phyloP scores from a whole-genome alignment of 23 red algal genomes.

The Chondrus crispus region DNA sequence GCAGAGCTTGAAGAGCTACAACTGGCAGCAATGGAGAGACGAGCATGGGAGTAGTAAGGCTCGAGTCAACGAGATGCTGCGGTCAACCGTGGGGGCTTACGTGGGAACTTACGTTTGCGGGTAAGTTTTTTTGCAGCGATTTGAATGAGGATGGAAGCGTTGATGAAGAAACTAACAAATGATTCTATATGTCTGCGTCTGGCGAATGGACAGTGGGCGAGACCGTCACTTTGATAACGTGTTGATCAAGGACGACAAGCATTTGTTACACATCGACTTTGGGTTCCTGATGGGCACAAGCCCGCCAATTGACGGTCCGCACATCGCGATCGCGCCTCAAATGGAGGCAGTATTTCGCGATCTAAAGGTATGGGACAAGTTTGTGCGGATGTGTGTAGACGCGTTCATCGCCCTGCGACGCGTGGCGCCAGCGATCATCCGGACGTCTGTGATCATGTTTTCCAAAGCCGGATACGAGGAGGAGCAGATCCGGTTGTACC shows the following conservation, averaged over 20 bases:
- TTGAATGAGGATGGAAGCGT: background rate
- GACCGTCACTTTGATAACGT: slow-evolving; percentile 80
- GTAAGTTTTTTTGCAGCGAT: background rate
- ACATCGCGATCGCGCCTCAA: slow-evolving; percentile 58
- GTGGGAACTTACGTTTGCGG: slow-evolving; percentile 64
- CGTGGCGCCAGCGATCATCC: slow-evolving; percentile 40
- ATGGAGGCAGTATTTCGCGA: slow-evolving; percentile 59
- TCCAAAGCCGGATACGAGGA: slow-evolving; percentile 57
- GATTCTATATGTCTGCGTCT: background rate
- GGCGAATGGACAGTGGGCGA: slow-evolving; percentile 25
- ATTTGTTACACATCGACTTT: slow-evolving; percentile 78
- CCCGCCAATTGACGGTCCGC: slow-evolving; percentile 80
- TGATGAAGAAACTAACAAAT: no score
- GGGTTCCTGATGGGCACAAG: slow-evolving; percentile 56
- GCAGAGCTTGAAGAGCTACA: slow-evolving; percentile 42
- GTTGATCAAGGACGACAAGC: slow-evolving; percentile 51
- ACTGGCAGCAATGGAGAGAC: slow-evolving; percentile 60
- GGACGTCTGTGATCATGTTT: slow-evolving; percentile 62
- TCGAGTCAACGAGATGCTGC: slow-evolving; percentile 54
- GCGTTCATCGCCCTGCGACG: slow-evolving; percentile 63
- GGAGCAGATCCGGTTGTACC: slow-evolving; percentile 32
- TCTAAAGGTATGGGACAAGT: slow-evolving; percentile 65
- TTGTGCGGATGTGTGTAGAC: slow-evolving; percentile 49
- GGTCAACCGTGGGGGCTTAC: slow-evolving; percentile 65
- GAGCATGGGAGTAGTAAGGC: slow-evolving; percentile 8